These are phyloP conservation scores for Fraxinus americana DNA, from an alignment of 257 asterid species.

Conservation along the genomic window DNA sequence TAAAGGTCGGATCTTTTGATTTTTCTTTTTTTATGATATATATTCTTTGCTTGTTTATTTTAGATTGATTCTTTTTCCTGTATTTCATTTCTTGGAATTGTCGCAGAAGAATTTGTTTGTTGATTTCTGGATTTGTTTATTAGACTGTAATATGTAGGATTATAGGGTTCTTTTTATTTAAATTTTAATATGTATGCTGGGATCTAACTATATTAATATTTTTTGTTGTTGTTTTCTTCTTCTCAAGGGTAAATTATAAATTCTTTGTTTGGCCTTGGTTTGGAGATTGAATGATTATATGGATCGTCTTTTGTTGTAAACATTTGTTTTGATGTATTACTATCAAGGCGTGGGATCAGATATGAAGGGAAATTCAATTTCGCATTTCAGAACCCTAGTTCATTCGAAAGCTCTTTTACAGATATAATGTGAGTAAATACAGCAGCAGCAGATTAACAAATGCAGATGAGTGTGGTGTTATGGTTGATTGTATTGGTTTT, in stretches of 20 bases:
- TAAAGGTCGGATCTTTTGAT: background rate
- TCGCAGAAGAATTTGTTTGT: background rate
- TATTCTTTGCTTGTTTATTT: too few relatives aligned
- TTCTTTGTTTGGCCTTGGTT: background rate
- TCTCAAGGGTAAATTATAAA: background rate
- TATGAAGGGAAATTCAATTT: background rate
- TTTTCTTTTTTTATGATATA: too few relatives aligned
- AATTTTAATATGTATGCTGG: background rate
- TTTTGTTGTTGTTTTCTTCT: background rate
- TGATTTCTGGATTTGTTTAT: conserved; percentile 20
- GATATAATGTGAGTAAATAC: background rate
- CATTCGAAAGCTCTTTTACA: background rate
- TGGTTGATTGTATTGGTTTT: background rate
- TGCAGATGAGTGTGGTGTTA: background rate
- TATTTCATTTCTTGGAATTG: background rate
- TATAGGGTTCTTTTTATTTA: background rate
- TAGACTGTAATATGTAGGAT: background rate
- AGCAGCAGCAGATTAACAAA: background rate
- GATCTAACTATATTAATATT: background rate
- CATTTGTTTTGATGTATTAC: too few relatives aligned
- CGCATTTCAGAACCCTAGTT: background rate
- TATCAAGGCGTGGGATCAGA: background rate
- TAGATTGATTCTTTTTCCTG: background rate
- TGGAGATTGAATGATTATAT: too few relatives aligned
- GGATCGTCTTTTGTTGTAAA: background rate